Conservation (phyloP, 2,329 filamentous ascomycete genomes). For the Hortaea werneckii region DNA sequence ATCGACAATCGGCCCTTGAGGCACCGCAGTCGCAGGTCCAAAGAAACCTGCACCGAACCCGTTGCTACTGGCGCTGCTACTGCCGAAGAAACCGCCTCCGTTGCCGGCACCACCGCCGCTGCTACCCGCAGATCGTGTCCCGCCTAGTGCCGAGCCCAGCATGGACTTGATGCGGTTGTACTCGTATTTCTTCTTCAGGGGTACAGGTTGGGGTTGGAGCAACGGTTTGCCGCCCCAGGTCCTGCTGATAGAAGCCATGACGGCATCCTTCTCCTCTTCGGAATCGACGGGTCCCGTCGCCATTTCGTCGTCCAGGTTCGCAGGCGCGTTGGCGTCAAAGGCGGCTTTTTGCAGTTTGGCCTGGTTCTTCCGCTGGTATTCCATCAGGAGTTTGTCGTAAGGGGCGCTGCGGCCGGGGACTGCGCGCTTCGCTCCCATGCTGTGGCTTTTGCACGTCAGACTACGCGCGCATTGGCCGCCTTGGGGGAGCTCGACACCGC, state of each 20-base stretch:
- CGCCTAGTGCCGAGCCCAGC: constrained; percentile 47
- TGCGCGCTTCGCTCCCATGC: constrained; percentile 84
- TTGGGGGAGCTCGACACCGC: constrained; percentile 74
- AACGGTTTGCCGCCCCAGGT: constrained; percentile 67
- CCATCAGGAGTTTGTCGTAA: constrained; percentile 71
- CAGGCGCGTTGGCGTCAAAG: constrained; percentile 78
- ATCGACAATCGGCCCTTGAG: constrained; percentile 6
- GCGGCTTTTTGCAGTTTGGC: constrained; percentile 95
- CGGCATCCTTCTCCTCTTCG: constrained; percentile 82
- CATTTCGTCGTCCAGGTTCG: constrained; percentile 70
- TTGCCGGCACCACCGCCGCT: constrained; percentile 11
- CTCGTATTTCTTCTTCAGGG: constrained; percentile 46
- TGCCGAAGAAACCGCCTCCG: constrained; percentile 14
- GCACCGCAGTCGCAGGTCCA: neutral
- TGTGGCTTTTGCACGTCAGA: constrained; percentile 82
- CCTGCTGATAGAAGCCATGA: constrained; percentile 67
- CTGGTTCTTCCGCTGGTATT: constrained; percentile 85
- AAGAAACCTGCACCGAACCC: constrained; percentile 10
- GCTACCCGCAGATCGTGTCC: constrained; percentile 8
- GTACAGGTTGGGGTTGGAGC: constrained; percentile 50
- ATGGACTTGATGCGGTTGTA: constrained; percentile 55
- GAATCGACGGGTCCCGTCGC: constrained; percentile 72
- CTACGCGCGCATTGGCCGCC: constrained; percentile 78
- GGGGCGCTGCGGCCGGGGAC: constrained; percentile 77
- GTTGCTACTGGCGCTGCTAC: constrained; percentile 8